Percentiles rank a stretch among this genome's conserved stretches.
Evolutionary conservation across 495 filamentous ascomycete species (phyloP).

Genomic region (Hyaloscypha hepaticicola): DNA sequence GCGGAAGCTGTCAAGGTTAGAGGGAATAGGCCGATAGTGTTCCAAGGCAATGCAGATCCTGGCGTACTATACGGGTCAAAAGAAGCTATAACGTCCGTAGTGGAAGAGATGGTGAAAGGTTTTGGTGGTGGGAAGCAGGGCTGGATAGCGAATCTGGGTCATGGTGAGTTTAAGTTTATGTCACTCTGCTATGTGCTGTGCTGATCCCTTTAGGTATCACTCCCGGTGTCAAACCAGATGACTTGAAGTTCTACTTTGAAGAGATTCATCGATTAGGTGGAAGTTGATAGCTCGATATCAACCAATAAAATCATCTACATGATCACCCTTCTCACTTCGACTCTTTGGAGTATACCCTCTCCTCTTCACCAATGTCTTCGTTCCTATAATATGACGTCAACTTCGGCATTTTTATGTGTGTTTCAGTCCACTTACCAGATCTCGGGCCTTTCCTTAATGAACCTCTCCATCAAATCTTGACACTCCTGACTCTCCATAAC

Average conservation of each 20-base stretch:
- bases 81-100: slow-evolving; percentile 72
- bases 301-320: background rate
- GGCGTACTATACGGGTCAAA: slow-evolving; percentile 85
- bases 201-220: slow-evolving; percentile 66
- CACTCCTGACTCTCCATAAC: slow-evolving; percentile 69
- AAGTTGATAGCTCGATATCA: slow-evolving; percentile 19
- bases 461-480: slow-evolving; percentile 70
- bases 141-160: slow-evolving; percentile 86
- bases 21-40: slow-evolving; percentile 63
- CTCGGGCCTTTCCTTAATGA: slow-evolving; percentile 73
- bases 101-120: slow-evolving; percentile 80
- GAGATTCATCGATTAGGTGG: slow-evolving; percentile 75
- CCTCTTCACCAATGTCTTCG: slow-evolving; percentile 69
- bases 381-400: slow-evolving; percentile 52
- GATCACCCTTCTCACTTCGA: slow-evolving; percentile 10
- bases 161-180: slow-evolving; percentile 57
- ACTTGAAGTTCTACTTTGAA: slow-evolving; percentile 89
- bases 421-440: slow-evolving; percentile 65
- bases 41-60: slow-evolving; percentile 96
- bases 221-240: slow-evolving; percentile 87
- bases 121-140: slow-evolving; percentile 86
- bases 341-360: slow-evolving; percentile 45
- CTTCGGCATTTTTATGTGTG: no score
- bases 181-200: background rate
- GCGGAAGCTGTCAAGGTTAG: slow-evolving; percentile 78